Conservation (phyloP, 2,329 filamentous ascomycete genomes). For the Diaporthe citriasiana region DNA sequence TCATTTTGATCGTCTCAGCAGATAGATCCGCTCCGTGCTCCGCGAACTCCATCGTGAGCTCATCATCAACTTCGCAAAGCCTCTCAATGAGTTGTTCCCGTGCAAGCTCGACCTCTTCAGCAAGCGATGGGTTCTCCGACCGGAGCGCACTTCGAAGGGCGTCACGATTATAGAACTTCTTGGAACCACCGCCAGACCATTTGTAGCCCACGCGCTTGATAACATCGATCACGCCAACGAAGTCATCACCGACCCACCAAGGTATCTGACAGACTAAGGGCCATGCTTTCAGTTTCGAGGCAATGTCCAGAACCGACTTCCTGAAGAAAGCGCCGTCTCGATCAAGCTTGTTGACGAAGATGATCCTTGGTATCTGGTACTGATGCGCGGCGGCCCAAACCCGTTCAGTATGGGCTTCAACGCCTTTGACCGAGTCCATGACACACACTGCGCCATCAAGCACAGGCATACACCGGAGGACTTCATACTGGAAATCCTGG, state of each 20-base stretch:
- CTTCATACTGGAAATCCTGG: constrained; percentile 97
- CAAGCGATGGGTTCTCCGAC: constrained; percentile 69
- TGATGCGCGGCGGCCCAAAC: constrained; percentile 93
- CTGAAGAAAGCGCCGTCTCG: constrained; percentile 87
- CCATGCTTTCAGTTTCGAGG: constrained; percentile 82
- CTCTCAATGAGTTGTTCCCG: constrained; percentile 84
- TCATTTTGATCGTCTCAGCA: constrained; percentile 75
- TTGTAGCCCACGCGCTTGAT: constrained; percentile 81
- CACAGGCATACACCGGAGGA: constrained; percentile 81
- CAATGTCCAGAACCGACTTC: constrained; percentile 88
- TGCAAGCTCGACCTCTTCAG: constrained; percentile 79
- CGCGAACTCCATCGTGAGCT: constrained; percentile 86
- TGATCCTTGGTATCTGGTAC: constrained; percentile 85
- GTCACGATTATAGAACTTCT: constrained; percentile 49
- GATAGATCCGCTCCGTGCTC: constrained; percentile 83
- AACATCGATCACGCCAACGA: constrained; percentile 88
- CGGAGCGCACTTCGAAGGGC: constrained; percentile 55
- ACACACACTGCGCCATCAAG: constrained; percentile 54
- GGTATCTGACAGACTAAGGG: constrained; percentile 95
- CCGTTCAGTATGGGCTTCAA: constrained; percentile 96
- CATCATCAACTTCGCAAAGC: constrained; percentile 89
- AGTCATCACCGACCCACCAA: constrained; percentile 87
- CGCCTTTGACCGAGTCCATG: constrained; percentile 61
- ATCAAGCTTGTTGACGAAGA: constrained; percentile 89
- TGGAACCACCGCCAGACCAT: constrained; percentile 69